Conservation (phyloP, 345 rosid genomes). For the Citrus mangshanensis region DNA sequence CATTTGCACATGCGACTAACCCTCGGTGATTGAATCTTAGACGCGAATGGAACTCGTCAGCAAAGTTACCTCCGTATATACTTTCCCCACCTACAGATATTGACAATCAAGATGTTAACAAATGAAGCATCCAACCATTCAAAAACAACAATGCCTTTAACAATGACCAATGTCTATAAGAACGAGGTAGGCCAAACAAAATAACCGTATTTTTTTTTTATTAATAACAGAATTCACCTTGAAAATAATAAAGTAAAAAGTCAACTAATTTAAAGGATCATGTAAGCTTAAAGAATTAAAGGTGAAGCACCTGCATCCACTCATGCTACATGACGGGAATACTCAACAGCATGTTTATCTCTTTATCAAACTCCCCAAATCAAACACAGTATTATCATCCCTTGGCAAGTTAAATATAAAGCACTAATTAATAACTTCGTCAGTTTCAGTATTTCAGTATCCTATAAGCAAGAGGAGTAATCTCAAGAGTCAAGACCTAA, state of each 20-base stretch:
- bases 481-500: not conserved
- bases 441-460: not conserved
- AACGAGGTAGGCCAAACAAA: not conserved
- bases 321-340: not conserved
- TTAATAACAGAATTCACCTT: not conserved
- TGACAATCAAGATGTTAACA: not conserved
- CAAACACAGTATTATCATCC: not conserved
- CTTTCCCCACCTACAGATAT: slow-evolving; percentile 68
- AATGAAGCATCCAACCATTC: not conserved
- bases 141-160: not conserved
- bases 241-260: not conserved
- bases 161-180: not conserved
- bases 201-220: not conserved
- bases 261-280: not conserved
- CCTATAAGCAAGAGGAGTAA: not conserved
- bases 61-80: slow-evolving; percentile 64
- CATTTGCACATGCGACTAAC: slow-evolving; percentile 89
- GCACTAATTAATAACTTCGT: not conserved
- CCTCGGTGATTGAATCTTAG: slow-evolving; percentile 90
- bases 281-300: not conserved
- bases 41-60: slow-evolving; percentile 87
- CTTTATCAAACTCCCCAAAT: not conserved
- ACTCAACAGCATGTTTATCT: not conserved
- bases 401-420: not conserved
- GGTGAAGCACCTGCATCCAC: not conserved